A percentile compares a stretch with the other conserved stretches of the same genome.
Conservation (phyloP, 805 yeast genomes). For the Cyberlindnera xylosilytica region DNA sequence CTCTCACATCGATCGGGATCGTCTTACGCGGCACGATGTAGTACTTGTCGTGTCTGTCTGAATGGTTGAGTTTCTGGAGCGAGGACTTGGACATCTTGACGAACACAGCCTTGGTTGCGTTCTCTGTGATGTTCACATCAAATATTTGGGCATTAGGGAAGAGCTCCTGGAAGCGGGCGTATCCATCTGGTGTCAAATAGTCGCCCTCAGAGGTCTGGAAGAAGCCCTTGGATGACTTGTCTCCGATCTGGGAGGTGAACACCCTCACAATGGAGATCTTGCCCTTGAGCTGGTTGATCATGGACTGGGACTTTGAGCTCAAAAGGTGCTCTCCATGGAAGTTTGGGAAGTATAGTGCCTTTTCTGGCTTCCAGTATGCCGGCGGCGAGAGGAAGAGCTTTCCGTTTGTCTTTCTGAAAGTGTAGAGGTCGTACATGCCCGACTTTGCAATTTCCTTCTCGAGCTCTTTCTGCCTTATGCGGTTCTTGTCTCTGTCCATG, state of each 20-base stretch:
- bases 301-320: conserved; percentile 27
- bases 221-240: conserved; percentile 58
- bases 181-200: conserved; percentile 40
- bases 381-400: conserved; percentile 81
- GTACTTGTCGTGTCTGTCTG: conserved; percentile 52
- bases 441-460: conserved; percentile 64
- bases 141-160: conserved; percentile 64
- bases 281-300: conserved; percentile 40
- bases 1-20: conserved; percentile 54
- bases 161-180: conserved; percentile 35
- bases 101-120: conserved; percentile 61
- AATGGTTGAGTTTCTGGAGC: conserved; percentile 43
- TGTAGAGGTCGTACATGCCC: conserved; percentile 62
- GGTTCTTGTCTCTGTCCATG: conserved; percentile 46
- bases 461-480: conserved; percentile 46
- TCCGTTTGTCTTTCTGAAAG: conserved; percentile 73
- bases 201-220: conserved; percentile 45
- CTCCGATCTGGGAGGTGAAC: conserved; percentile 69
- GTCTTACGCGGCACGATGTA: conserved; percentile 62
- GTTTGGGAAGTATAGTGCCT: conserved; percentile 80
- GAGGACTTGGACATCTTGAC: conserved; percentile 49
- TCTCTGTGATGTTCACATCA: conserved; percentile 75
- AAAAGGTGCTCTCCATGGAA: conserved; percentile 53
- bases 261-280: conserved; percentile 64
- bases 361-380: conserved; percentile 71